phyloP scores from a whole-genome alignment of 78 protist species.

The Dictyostelium discoideum region DNA sequence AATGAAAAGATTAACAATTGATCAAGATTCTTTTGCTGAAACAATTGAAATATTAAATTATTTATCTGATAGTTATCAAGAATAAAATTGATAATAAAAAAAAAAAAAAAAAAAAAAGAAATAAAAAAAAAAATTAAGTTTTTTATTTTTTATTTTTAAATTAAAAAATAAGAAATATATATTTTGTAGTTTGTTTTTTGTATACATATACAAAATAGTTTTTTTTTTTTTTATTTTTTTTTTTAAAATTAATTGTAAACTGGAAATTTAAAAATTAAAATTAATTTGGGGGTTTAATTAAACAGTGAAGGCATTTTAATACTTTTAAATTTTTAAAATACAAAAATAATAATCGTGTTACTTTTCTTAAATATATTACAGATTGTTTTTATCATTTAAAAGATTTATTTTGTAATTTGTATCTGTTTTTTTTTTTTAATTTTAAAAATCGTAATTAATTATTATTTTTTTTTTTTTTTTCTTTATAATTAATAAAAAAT shows the following conservation, averaged over 20 bases:
- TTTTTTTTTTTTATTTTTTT: neutral
- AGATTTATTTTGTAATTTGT: too few relatives aligned
- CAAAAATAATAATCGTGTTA: too few relatives aligned
- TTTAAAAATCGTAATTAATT: too few relatives aligned
- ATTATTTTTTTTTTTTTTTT: too few relatives aligned
- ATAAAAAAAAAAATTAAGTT: neutral
- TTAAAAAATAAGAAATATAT: neutral
- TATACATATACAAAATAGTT: neutral
- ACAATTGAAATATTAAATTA: constrained; percentile 8
- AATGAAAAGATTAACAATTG: constrained; percentile 14
- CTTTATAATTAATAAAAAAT: neutral
- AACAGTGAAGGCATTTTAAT: too few relatives aligned
- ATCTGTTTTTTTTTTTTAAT: too few relatives aligned
- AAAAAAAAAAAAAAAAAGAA: neutral
- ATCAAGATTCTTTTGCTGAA: neutral
- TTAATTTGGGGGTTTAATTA: too few relatives aligned
- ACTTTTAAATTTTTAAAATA: too few relatives aligned
- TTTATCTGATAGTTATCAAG: neutral
- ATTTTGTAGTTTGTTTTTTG: neutral
- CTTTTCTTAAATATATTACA: too few relatives aligned
- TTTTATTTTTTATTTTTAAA: neutral
- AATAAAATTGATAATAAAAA: neutral
- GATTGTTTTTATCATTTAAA: too few relatives aligned
- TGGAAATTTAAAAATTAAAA: too few relatives aligned
- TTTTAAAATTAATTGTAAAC: too few relatives aligned